Evolutionary conservation across 306 rosid genomes (phyloP).

Genomic region (Vigna trinervia): DNA sequence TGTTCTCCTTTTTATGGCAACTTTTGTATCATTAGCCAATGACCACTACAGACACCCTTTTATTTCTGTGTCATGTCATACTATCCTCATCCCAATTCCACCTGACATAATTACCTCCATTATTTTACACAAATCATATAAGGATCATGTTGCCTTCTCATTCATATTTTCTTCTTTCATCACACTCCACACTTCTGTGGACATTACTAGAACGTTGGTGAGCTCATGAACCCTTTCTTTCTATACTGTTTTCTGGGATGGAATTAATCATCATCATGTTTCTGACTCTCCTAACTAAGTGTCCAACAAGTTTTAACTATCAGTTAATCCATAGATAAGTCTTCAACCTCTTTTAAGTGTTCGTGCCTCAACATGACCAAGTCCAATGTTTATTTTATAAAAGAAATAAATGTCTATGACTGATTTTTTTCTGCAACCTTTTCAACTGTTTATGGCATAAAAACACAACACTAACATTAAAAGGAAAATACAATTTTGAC

Average conservation of each 20-base stretch:
- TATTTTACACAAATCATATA: conserved; percentile 38
- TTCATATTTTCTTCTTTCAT: conserved; percentile 36
- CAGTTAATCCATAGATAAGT: conserved; percentile 29
- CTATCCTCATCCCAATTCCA: conserved; percentile 47
- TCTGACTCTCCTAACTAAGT: background rate
- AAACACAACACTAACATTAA: too few relatives aligned
- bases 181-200: conserved; percentile 24
- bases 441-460: background rate
- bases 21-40: conserved; percentile 52
- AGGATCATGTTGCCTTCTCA: conserved; percentile 25
- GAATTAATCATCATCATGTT: conserved; percentile 30
- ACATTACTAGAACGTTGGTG: conserved; percentile 42
- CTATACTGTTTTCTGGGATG: conserved; percentile 13
- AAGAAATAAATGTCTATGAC: background rate
- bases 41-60: conserved; percentile 48
- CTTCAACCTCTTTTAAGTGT: conserved; percentile 1
- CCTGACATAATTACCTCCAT: conserved; percentile 47
- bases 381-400: background rate
- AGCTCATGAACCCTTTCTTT: conserved; percentile 27
- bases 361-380: background rate
- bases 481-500: too few relatives aligned
- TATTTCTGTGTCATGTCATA: conserved; percentile 47
- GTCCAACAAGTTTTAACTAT: conserved; percentile 39
- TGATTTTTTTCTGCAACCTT: background rate
- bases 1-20: conserved; percentile 53